A percentile compares a stretch with the other conserved stretches of the same genome.
Evolutionary conservation across 2,329 filamentous ascomycete genomes (phyloP).

Genomic region (Botrytis sinoallii): DNA sequence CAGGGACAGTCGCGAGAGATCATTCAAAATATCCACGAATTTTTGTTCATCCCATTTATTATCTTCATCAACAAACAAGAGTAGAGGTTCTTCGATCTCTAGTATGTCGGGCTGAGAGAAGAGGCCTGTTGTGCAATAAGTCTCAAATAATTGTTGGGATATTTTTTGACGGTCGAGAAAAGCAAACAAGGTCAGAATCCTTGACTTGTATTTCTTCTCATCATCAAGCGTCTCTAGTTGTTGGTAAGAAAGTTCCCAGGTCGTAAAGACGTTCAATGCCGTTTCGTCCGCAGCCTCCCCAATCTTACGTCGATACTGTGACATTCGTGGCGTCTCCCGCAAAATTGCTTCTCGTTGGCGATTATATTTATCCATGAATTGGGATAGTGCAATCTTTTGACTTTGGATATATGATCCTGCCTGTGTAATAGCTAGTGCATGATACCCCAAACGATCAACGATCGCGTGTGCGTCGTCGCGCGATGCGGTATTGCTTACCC

Average conservation of each 20-base stretch:
- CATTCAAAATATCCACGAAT: conserved; percentile 23
- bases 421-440: conserved; percentile 35
- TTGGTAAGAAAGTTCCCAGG: conserved; percentile 33
- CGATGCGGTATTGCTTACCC: not conserved
- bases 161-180: conserved; percentile 31
- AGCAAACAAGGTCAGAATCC: conserved; percentile 29
- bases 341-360: conserved; percentile 23
- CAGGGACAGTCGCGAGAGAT: conserved; percentile 26
- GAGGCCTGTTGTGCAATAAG: conserved; percentile 9
- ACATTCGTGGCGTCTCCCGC: conserved; percentile 26
- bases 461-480: conserved; percentile 20
- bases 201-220: conserved; percentile 4
- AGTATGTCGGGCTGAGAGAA: rapidly evolving
- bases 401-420: conserved; percentile 33
- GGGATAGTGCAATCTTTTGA: conserved; percentile 23
- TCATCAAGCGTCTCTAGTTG: conserved; percentile 14
- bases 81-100: not conserved
- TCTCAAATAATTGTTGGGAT: conserved; percentile 29
- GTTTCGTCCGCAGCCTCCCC: conserved; percentile 20
- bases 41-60: conserved; percentile 22
- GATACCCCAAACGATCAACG: conserved; percentile 26
- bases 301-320: conserved; percentile 23
- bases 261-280: conserved; percentile 30
- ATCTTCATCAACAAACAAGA: not conserved
- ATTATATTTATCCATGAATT: conserved; percentile 28